A percentile compares a stretch with the other conserved stretches of the same genome.
Conservation (phyloP, 2,329 filamentous ascomycete genomes). For the Ophiostoma montium region DNA sequence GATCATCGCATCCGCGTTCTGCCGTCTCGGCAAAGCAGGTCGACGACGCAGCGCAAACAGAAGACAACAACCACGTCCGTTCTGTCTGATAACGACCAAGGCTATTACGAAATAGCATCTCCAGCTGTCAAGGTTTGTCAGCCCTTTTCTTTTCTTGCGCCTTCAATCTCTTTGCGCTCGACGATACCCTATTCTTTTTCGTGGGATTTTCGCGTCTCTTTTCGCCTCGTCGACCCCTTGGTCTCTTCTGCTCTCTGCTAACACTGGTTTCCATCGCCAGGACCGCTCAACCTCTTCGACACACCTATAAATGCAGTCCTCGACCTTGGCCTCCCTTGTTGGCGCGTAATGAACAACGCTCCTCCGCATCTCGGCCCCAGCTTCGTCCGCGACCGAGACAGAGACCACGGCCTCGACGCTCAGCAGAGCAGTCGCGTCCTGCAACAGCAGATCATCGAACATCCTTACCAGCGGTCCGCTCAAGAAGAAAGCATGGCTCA, state of each 20-base stretch:
- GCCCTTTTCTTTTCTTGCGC: not conserved
- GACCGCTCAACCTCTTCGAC: not conserved
- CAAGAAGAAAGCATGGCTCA: slow-evolving; percentile 31
- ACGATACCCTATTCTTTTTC: not conserved
- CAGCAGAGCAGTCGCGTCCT: slow-evolving; percentile 15
- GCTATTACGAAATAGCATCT: not conserved
- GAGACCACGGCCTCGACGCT: slow-evolving; percentile 23
- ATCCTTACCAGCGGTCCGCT: not conserved
- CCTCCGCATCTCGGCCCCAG: slow-evolving; percentile 26
- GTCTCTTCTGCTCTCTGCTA: not conserved
- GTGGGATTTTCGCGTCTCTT: not conserved
- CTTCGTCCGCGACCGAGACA: slow-evolving; percentile 32
- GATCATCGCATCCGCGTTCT: not conserved
- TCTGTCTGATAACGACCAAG: not conserved
- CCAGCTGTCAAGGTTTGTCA: not conserved
- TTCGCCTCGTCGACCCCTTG: not conserved
- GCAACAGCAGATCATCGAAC: slow-evolving; percentile 23
- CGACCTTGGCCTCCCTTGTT: not conserved
- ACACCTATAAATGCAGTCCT: slow-evolving; percentile 7
- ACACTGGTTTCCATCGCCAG: not conserved
- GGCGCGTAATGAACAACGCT: slow-evolving; percentile 30
- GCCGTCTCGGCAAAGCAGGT: not conserved
- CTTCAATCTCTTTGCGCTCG: not conserved
- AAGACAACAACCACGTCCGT: not conserved
- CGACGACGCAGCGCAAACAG: not conserved